These are phyloP conservation scores for Lepidopterella palustris DNA, from an alignment of 495 filamentous ascomycete genomes.

Conservation along the genomic window DNA sequence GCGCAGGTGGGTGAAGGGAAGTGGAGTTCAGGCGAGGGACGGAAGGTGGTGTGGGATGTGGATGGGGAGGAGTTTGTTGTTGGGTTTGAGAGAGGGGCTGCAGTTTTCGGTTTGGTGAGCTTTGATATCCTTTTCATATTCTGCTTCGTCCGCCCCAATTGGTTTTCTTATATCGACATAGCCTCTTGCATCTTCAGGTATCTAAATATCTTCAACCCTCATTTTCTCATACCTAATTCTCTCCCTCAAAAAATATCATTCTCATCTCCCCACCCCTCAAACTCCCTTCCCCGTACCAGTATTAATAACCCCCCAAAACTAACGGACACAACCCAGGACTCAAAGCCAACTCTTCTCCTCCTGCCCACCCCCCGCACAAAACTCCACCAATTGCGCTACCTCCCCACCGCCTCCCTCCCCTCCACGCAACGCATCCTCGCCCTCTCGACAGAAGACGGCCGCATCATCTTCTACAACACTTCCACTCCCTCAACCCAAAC, in stretches of 20 bases:
- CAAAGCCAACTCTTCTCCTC: constrained; percentile 65
- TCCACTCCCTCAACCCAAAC: constrained; percentile 5
- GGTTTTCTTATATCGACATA: too few relatives aligned
- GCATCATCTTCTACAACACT: constrained; percentile 78
- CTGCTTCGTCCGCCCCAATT: background rate
- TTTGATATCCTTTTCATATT: background rate
- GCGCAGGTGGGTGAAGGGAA: constrained; percentile 66
- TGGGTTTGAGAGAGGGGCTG: constrained; percentile 75
- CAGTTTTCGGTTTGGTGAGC: constrained; percentile 74
- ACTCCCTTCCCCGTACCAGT: too few relatives aligned
- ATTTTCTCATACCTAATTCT: too few relatives aligned
- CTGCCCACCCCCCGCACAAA: constrained; percentile 65
- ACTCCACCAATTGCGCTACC: constrained; percentile 72
- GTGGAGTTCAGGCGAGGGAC: constrained; percentile 74
- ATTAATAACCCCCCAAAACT: too few relatives aligned
- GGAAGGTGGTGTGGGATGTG: constrained; percentile 72
- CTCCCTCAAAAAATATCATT: too few relatives aligned
- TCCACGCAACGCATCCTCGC: constrained; percentile 51
- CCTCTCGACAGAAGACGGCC: constrained; percentile 88
- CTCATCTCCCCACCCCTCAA: too few relatives aligned
- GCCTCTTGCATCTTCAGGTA: too few relatives aligned
- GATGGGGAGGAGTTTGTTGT: constrained; percentile 79
- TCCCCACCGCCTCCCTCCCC: constrained; percentile 40
- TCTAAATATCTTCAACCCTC: too few relatives aligned
- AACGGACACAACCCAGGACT: constrained; percentile 51